Evolutionary conservation across 768 basidiomycete genomes (phyloP).

Genomic region (Xerocomus potaroensis): DNA sequence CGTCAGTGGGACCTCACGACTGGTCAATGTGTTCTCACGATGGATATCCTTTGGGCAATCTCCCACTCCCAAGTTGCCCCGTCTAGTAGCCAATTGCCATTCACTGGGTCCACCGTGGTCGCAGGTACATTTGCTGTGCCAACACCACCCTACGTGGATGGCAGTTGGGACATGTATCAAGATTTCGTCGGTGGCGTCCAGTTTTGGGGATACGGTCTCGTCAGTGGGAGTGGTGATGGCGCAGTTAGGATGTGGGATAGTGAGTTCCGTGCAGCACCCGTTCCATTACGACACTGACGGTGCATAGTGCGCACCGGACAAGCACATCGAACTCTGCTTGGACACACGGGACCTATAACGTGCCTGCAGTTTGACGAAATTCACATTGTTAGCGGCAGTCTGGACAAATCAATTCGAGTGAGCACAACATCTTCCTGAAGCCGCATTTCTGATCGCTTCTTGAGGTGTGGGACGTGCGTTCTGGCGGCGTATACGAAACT

Average conservation of each 20-base stretch:
- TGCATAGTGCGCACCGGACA: slow-evolving; percentile 94
- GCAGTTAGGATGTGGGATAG: slow-evolving; percentile 99
- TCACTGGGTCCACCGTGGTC: slow-evolving; percentile 51
- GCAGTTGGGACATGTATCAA: slow-evolving; percentile 91
- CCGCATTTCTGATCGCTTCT: neutral
- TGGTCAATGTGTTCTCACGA: slow-evolving; percentile 97
- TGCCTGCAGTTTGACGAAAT: slow-evolving; percentile 96
- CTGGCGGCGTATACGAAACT: slow-evolving; percentile 82
- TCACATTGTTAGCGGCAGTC: slow-evolving; percentile 86
- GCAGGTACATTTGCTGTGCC: slow-evolving; percentile 73
- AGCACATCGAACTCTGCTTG: slow-evolving; percentile 86
- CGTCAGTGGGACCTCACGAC: slow-evolving; percentile 98
- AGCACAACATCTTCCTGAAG: slow-evolving; percentile 23
- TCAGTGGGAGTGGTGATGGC: slow-evolving; percentile 95
- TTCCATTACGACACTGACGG: neutral
- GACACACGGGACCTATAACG: slow-evolving; percentile 91
- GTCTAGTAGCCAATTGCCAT: slow-evolving; percentile 39
- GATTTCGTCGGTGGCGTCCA: slow-evolving; percentile 98
- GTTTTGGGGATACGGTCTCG: slow-evolving; percentile 97
- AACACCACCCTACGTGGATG: slow-evolving; percentile 84
- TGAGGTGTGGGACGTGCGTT: slow-evolving; percentile 96
- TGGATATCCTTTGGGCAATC: slow-evolving; percentile 99
- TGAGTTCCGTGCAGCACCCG: slow-evolving; percentile 37
- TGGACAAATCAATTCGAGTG: slow-evolving; percentile 91
- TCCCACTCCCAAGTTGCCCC: slow-evolving; percentile 68